A percentile compares a stretch with the other conserved stretches of the same genome.
These are phyloP conservation scores for Zasmidium cellare DNA, from an alignment of 2,329 filamentous ascomycete genomes.

Conservation along the genomic window DNA sequence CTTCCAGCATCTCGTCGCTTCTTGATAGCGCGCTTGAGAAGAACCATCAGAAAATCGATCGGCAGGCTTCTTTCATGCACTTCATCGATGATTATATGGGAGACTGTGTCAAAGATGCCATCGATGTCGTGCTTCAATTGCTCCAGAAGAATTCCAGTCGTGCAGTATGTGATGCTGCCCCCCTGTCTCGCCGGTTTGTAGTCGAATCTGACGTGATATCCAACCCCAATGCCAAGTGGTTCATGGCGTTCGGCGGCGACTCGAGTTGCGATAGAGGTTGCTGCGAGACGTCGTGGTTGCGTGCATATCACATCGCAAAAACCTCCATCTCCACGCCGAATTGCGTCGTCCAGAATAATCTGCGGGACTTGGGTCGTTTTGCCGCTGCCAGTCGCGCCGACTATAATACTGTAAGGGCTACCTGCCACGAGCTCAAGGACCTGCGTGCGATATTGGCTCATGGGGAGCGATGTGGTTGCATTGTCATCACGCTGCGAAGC, in stretches of 20 bases:
- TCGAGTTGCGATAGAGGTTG: slow-evolving; percentile 46
- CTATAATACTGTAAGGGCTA: slow-evolving; percentile 47
- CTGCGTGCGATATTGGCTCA: slow-evolving; percentile 38
- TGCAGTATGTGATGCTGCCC: slow-evolving; percentile 52
- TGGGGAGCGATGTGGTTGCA: slow-evolving; percentile 34
- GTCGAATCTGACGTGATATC: slow-evolving; percentile 50
- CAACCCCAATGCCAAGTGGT: slow-evolving; percentile 42
- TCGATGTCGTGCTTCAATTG: slow-evolving; percentile 44
- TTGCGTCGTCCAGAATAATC: slow-evolving; percentile 53
- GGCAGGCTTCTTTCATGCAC: slow-evolving; percentile 50
- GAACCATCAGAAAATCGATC: slow-evolving; percentile 49
- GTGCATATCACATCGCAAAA: slow-evolving; percentile 53
- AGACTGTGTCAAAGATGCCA: slow-evolving; percentile 41
- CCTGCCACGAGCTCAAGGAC: slow-evolving; percentile 38
- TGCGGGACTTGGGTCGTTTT: slow-evolving; percentile 56
- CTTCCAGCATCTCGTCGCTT: slow-evolving; percentile 35
- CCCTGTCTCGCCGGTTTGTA: slow-evolving; percentile 32
- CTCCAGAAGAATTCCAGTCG: slow-evolving; percentile 50
- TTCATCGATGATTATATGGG: slow-evolving; percentile 55
- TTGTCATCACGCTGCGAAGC: too few relatives aligned
- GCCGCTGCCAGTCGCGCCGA: slow-evolving; percentile 49
- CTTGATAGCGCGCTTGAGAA: slow-evolving; percentile 45
- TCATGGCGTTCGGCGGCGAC: slow-evolving; percentile 50
- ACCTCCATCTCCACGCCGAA: slow-evolving; percentile 39
- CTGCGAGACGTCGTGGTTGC: slow-evolving; percentile 51